A percentile compares a stretch with the other conserved stretches of the same genome.
phyloP scores from a whole-genome alignment of 805 yeast genomes.

The Ogataea wickerhamii region DNA sequence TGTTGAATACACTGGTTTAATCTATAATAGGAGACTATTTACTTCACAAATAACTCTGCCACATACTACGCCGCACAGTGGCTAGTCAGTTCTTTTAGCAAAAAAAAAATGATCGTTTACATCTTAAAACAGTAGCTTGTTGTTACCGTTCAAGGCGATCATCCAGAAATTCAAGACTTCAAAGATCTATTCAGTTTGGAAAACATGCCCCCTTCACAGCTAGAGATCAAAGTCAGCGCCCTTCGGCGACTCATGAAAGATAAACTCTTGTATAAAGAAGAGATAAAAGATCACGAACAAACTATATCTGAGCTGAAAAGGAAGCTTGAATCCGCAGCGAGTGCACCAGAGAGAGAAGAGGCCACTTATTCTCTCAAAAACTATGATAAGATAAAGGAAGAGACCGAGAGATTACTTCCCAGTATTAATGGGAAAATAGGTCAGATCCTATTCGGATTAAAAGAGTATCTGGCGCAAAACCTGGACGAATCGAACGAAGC shows the following conservation, averaged over 20 bases:
- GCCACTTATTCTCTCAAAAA: conserved; percentile 24
- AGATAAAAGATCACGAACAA: conserved; percentile 36
- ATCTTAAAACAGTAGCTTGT: too few species aligned
- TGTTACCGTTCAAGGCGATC: too few species aligned
- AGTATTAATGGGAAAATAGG: conserved; percentile 21
- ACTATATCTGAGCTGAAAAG: conserved; percentile 9
- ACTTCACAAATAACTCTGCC: too few species aligned
- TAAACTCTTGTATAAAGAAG: conserved; percentile 56
- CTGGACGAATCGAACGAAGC: conserved; percentile 20
- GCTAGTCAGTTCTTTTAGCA: too few species aligned
- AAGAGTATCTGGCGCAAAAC: conserved; percentile 19
- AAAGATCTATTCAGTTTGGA: too few species aligned
- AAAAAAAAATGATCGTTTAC: too few species aligned
- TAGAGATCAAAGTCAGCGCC: conserved; percentile 71
- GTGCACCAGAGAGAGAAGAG: conserved; percentile 20
- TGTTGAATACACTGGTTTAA: conserved; percentile 26
- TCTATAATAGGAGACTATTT: too few species aligned
- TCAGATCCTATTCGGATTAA: conserved; percentile 21
- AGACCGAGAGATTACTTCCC: conserved; percentile 29
- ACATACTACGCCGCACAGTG: too few species aligned
- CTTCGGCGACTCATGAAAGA: conserved; percentile 69
- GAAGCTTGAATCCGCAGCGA: conserved; percentile 13
- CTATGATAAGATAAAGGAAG: conserved; percentile 26
- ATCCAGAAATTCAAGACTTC: too few species aligned
- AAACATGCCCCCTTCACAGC: conserved; percentile 62